Evolutionary conservation across 441 rosid species (phyloP).

Genomic region (Adansonia gregorii): DNA sequence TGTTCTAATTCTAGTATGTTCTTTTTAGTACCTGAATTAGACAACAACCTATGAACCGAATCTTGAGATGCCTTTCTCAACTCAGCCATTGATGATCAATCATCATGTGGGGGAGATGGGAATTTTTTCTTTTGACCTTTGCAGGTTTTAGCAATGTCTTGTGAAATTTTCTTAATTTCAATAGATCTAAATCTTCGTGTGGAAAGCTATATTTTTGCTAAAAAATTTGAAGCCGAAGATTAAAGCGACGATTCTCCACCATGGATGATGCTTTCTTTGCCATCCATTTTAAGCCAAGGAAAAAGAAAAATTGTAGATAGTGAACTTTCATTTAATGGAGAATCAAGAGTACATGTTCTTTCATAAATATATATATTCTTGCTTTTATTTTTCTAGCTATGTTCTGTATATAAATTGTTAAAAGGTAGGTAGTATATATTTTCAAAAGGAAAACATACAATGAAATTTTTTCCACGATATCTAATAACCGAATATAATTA

Average conservation of each 20-base stretch:
- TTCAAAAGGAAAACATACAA: background rate
- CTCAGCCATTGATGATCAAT: background rate
- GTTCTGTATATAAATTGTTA: background rate
- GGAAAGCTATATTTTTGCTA: background rate
- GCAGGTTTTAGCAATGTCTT: background rate
- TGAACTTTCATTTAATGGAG: conserved; percentile 20
- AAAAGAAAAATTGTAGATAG: too few relatives aligned
- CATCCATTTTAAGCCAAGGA: background rate
- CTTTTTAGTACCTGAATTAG: background rate
- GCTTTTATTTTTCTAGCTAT: background rate
- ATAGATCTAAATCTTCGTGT: background rate
- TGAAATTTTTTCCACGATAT: background rate
- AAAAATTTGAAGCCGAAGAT: background rate
- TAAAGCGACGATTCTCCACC: conserved; percentile 20
- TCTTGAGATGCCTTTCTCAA: background rate
- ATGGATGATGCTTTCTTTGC: background rate
- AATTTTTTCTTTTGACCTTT: background rate
- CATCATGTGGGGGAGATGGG: background rate
- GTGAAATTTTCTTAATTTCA: background rate
- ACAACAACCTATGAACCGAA: background rate
- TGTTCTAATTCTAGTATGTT: background rate
- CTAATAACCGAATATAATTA: too few relatives aligned
- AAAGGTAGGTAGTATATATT: background rate
- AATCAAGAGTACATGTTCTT: background rate
- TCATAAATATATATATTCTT: background rate